phyloP scores from a whole-genome alignment of 306 rosid genomes.

The Sicyos edulis region DNA sequence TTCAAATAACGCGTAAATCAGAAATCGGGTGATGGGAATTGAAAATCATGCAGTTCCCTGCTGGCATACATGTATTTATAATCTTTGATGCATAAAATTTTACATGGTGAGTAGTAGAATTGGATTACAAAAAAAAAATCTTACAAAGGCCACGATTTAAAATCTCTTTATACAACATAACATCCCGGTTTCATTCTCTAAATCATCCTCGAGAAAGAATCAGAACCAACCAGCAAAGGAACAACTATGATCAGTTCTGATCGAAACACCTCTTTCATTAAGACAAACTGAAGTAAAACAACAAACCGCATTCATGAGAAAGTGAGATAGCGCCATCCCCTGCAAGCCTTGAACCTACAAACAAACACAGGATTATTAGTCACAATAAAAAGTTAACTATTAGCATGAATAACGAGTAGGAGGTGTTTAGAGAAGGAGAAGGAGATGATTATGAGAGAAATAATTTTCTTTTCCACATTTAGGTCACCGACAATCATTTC shows the following conservation, averaged over 20 bases:
- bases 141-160: background rate
- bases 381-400: background rate
- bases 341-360: background rate
- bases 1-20: background rate
- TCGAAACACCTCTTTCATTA: slow-evolving; percentile 5
- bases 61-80: background rate
- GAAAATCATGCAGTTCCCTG: background rate
- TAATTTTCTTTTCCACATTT: too few species aligned
- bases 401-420: background rate
- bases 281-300: slow-evolving; percentile 16
- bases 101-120: slow-evolving; percentile 4
- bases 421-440: too few species aligned
- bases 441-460: too few species aligned
- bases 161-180: slow-evolving; percentile 15
- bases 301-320: slow-evolving; percentile 10
- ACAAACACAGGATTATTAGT: background rate
- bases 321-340: background rate
- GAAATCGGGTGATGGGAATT: background rate
- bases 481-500: too few species aligned
- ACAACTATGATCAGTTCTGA: slow-evolving; percentile 15
- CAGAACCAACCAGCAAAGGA: slow-evolving; percentile 16
- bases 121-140: slow-evolving; percentile 7
- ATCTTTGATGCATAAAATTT: slow-evolving; percentile 1
- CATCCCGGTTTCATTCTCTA: background rate
- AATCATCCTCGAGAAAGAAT: slow-evolving; percentile 1